Evolutionary conservation across 1,139 yeast species (phyloP).

Genomic region (Suhomyces coccinellae): DNA sequence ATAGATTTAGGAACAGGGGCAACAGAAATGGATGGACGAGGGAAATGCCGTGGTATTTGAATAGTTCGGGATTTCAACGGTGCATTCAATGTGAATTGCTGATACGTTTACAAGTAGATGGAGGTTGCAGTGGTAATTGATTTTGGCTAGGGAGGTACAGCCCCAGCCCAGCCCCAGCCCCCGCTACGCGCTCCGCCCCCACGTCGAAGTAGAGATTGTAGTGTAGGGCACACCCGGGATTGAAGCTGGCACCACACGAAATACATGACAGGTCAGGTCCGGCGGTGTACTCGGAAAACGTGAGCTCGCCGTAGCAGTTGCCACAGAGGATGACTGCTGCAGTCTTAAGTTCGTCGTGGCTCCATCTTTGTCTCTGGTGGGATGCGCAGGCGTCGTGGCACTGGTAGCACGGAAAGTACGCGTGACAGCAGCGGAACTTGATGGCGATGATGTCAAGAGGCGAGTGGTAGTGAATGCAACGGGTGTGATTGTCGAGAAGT

Average conservation of each 20-base stretch:
- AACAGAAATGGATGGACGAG: neutral
- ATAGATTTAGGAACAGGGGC: neutral
- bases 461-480: conserved; percentile 42
- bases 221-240: conserved; percentile 42
- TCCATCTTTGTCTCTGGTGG: conserved; percentile 24
- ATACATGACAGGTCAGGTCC: conserved; percentile 24
- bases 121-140: neutral
- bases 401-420: conserved; percentile 42
- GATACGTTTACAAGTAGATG: neutral
- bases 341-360: conserved; percentile 16
- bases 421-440: conserved; percentile 40
- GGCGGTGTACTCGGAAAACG: conserved; percentile 29
- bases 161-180: neutral
- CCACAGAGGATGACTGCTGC: conserved; percentile 40
- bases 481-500: conserved; percentile 33
- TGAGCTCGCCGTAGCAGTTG: conserved; percentile 30
- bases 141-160: too few relatives aligned
- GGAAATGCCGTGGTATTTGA: neutral
- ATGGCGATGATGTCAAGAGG: conserved; percentile 43
- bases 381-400: conserved; percentile 31
- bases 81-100: neutral
- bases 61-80: neutral
- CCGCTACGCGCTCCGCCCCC: conserved; percentile 5
- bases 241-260: conserved; percentile 32
- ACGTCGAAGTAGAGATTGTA: conserved; percentile 37